Evolutionary conservation across 176 grass and related monocot genomes (phyloP), one percentile per base, ranked within the genome.

Genomic region (Zoysia japonica): DNA sequence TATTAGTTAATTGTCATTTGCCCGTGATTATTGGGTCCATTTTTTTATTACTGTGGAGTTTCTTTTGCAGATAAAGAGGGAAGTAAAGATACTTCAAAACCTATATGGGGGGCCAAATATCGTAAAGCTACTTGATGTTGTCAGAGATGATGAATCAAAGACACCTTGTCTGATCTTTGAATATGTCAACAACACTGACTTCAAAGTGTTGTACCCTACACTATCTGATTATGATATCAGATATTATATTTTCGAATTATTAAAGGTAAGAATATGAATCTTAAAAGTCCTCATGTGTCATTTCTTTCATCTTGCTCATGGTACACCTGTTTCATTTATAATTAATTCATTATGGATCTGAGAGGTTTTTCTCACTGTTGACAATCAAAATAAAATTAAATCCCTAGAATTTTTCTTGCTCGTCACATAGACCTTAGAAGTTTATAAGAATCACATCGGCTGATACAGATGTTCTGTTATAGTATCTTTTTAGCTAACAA

Each of bases 71-170:
- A 95, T 99, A 82, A 99, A 93, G 90, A 93, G 96, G 79, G 92
- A 99, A 92, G 87, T 99, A 89, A 99, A 93, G 86, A 95, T 99
- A 90, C 88, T 95, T 76, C 92, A 99, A 51, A 99, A 99, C 88
- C 88, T 99, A 85, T 93, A 89, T 89, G 96, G 96, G 5, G 92
- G 92, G 45, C 83, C 86, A 1, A 99, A 95, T 82, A 93, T 99
- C 86, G 56, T 99, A 56, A 99, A 93, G 72, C 84, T 99, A 54
- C 88, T 99, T 5, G 92, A 99, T 87, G 88, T 95, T 89, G 96
- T 99, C 80, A 75, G 92, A 93, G 96, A 99, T 72, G 82, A 90
- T 76, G 89, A 93, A 81, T 99, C 96, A 53, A 99, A 99, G 88
- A 93, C 90, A 0, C 96, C 90, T 53, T 93, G 96, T 83, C 79